phyloP scores from a whole-genome alignment of 495 filamentous ascomycete genomes.

The Antarctomyces pellizariae region DNA sequence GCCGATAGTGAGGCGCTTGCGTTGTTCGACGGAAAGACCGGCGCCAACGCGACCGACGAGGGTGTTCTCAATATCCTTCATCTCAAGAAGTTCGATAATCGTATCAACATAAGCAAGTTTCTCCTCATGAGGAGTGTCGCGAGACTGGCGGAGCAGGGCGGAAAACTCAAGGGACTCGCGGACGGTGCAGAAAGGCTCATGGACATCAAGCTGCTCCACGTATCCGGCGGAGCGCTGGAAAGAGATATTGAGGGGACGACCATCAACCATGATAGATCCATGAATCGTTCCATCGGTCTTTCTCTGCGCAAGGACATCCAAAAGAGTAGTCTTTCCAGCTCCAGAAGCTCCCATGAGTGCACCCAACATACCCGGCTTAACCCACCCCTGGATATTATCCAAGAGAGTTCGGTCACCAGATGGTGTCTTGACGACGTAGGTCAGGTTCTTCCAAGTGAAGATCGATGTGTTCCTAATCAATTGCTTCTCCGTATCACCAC shows the following conservation, averaged over 20 bases:
- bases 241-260: constrained; percentile 19
- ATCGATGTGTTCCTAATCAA: constrained; percentile 26
- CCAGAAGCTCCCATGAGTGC: constrained; percentile 49
- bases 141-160: constrained; percentile 63
- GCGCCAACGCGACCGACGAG: constrained; percentile 63
- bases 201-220: constrained; percentile 21
- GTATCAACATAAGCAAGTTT: constrained; percentile 77
- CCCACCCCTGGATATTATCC: constrained; percentile 49
- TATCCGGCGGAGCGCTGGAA: constrained; percentile 22
- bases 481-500: constrained; percentile 17
- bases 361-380: constrained; percentile 58
- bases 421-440: constrained; percentile 40
- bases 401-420: constrained; percentile 40
- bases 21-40: constrained; percentile 79
- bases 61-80: constrained; percentile 73
- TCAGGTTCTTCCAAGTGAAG: constrained; percentile 37
- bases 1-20: constrained; percentile 61
- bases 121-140: constrained; percentile 38
- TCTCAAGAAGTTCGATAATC: constrained; percentile 70
- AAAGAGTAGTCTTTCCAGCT: constrained; percentile 35
- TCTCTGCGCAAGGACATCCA: constrained; percentile 18
- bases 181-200: constrained; percentile 39
- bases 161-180: constrained; percentile 69
- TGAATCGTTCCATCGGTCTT: constrained; percentile 24
- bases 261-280: constrained; percentile 24